Conservation (phyloP, 2,329 filamentous ascomycete species). For the Dichotomopilus funicola region DNA sequence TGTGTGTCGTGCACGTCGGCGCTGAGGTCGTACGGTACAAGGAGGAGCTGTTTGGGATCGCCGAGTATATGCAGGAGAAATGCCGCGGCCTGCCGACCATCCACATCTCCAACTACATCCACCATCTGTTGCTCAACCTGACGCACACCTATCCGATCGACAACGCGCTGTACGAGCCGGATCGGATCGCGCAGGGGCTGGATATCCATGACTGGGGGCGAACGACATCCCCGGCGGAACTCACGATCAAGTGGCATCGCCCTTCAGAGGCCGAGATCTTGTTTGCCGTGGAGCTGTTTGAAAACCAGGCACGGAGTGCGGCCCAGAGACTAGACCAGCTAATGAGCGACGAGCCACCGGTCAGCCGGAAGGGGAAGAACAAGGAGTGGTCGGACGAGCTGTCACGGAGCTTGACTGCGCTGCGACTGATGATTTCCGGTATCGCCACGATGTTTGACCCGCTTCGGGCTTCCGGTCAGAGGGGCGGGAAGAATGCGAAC, state of each 20-base stretch:
- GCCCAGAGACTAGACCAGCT: constrained; percentile 68
- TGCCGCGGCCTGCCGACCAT: constrained; percentile 91
- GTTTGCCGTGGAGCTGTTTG: constrained; percentile 85
- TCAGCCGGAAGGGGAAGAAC: constrained; percentile 88
- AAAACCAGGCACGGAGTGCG: constrained; percentile 72
- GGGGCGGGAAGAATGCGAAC: constrained; percentile 37
- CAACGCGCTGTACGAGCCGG: constrained; percentile 79
- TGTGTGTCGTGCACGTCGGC: constrained; percentile 96
- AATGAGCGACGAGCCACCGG: constrained; percentile 72
- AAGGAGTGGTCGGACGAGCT: constrained; percentile 99
- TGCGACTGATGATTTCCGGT: constrained; percentile 84
- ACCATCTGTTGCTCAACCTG: constrained; percentile 89
- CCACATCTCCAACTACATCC: constrained; percentile 95
- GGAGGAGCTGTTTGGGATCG: constrained; percentile 82
- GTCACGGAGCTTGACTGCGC: constrained; percentile 77
- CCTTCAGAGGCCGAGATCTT: constrained; percentile 72
- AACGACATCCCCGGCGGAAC: constrained; percentile 62
- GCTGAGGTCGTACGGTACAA: constrained; percentile 84
- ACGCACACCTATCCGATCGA: constrained; percentile 93
- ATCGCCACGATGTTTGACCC: constrained; percentile 86
- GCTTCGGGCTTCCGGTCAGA: constrained; percentile 55
- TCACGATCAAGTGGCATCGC: constrained; percentile 88
- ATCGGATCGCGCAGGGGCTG: constrained; percentile 62
- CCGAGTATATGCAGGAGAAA: constrained; percentile 91
- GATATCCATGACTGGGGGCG: constrained; percentile 79